phyloP scores from a whole-genome alignment of 2,329 filamentous ascomycete genomes.

The Cephalotrichum gorgonifer region DNA sequence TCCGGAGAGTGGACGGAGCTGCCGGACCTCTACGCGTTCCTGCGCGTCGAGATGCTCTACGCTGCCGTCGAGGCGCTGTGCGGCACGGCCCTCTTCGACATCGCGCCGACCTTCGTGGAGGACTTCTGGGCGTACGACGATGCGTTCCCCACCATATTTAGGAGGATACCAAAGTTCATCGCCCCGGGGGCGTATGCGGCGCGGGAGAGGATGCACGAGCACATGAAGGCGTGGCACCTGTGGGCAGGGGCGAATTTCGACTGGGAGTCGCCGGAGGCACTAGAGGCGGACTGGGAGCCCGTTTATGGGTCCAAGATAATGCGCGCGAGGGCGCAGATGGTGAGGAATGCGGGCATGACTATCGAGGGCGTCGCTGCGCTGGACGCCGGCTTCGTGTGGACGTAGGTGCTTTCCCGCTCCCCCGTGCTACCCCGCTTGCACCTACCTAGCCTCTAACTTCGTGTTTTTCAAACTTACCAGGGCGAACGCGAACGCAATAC shows the following conservation, averaged over 20 bases:
- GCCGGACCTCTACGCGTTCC: constrained; percentile 9
- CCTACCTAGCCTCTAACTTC: too few relatives aligned
- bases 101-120: constrained; percentile 14
- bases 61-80: constrained; percentile 12
- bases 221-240: constrained; percentile 7
- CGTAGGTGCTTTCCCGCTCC: constrained; percentile 2
- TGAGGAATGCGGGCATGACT: constrained; percentile 11
- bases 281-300: constrained; percentile 16
- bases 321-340: constrained; percentile 6
- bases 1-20: constrained; percentile 13
- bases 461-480: too few relatives aligned
- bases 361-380: constrained; percentile 9
- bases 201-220: constrained; percentile 9
- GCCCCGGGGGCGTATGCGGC: constrained; percentile 8
- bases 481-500: constrained; percentile 18
- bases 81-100: constrained; percentile 13
- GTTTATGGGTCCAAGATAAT: constrained; percentile 14
- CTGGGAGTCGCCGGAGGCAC: constrained; percentile 7
- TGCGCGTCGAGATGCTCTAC: constrained; percentile 12
- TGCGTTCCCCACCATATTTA: constrained; percentile 10
- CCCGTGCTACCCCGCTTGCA: neutral
- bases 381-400: constrained; percentile 7
- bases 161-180: constrained; percentile 14
- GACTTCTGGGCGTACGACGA: constrained; percentile 16
- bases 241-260: constrained; percentile 10